Base-by-base conservation (phyloP, 2,329 filamentous ascomycete species). In the Corniculantispora saksenae region DNA sequence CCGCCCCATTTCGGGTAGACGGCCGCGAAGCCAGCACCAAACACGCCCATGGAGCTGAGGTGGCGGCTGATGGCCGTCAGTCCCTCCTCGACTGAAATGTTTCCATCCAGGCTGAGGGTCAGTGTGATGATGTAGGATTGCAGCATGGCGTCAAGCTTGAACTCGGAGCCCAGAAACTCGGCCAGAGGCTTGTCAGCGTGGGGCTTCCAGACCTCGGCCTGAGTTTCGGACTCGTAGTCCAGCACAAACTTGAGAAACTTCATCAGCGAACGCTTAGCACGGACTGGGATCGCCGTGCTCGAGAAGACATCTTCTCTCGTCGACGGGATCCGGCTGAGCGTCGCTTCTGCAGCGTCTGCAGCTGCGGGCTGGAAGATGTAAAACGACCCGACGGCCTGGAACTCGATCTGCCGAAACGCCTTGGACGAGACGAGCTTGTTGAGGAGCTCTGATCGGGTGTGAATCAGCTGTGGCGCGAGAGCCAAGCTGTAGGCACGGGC, bases 1-100 rank as follows among this genome's bases (percentile, higher is more conserved):
- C 94, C 93, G 55, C 94, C 94, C 90, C 93, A 99, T 82, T 97
- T 97, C 25, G 94, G 90, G 69, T 97, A 87, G 15, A 99, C 88
- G 55, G 93, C 92, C 60, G 92, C 92, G 74, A 98, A 98, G 12
- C 94, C 93, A 56, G 91, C 86, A 0, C 94, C 94, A 71, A 97
- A 94, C 5, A 92, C 81, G 9, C 94, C 94, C 77, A 96, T 94
- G 0, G 94, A 97, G 17, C 86, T 86, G 59, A 98, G 80, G 77
- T 99, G 94, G 53, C 89, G 87, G 69, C 90, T 85, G 64, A 98
- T 91, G 29, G 87, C 84, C 2, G 86, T 84, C 27, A 98, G 78
- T 0, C 93, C 93, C 71, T 87, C 88, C 60, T 73, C 75, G 35
- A 89, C 88, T 1, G 87, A 86, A 2, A 87, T 81, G 2, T 85